Evolutionary conservation across 352 stramenopile species (phyloP).

Genomic region (Globisporangium nunn): DNA sequence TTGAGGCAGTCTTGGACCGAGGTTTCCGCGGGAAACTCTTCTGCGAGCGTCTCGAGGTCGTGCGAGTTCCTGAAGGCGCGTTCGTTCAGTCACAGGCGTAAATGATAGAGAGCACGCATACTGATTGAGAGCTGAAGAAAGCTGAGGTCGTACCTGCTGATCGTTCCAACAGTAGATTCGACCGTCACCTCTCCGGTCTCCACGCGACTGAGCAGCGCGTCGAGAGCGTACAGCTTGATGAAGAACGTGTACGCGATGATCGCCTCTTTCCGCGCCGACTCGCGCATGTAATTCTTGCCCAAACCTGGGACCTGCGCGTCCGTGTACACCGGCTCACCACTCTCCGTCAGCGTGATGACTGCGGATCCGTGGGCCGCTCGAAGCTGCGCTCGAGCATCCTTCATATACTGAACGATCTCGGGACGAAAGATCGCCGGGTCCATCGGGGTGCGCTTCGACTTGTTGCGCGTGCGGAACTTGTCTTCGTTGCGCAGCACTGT

Average conservation of each 20-base stretch:
- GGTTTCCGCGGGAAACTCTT: constrained; percentile 36
- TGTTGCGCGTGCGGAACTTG: constrained; percentile 84
- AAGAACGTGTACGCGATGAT: constrained; percentile 80
- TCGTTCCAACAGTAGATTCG: constrained; percentile 21
- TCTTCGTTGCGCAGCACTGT: constrained; percentile 84
- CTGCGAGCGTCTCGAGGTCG: constrained; percentile 27
- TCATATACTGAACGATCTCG: constrained; percentile 78
- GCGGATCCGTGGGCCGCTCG: constrained; percentile 28
- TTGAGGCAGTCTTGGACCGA: constrained; percentile 40
- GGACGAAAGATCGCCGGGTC: constrained; percentile 58
- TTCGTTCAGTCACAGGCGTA: background rate
- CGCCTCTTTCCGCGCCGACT: constrained; percentile 41
- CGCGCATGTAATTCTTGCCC: constrained; percentile 85
- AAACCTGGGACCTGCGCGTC: constrained; percentile 60
- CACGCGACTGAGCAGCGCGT: constrained; percentile 35
- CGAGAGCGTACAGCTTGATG: constrained; percentile 71
- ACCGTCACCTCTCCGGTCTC: constrained; percentile 22
- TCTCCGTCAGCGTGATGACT: constrained; percentile 19
- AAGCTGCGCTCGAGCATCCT: constrained; percentile 41
- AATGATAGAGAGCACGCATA: background rate
- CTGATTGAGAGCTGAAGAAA: background rate
- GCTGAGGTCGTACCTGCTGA: constrained; percentile 23
- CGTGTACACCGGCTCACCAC: constrained; percentile 62
- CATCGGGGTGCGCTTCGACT: constrained; percentile 59
- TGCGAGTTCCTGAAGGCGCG: constrained; percentile 17